Conservation (phyloP, 805 yeast species). For the Candida qinlingensis region DNA sequence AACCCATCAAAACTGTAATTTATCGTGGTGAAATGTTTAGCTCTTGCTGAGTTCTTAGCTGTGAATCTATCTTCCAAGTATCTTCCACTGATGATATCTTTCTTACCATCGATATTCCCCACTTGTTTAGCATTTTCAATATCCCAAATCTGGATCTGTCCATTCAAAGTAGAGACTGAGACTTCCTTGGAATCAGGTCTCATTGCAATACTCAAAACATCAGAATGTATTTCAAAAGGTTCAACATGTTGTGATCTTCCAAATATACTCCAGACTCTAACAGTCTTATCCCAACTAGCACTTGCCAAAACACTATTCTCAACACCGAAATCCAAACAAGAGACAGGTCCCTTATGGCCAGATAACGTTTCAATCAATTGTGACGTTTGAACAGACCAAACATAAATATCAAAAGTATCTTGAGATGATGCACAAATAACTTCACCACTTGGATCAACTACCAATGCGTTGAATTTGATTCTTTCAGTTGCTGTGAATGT, state of each 20-base stretch:
- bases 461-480: constrained; percentile 79
- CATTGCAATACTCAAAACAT: constrained; percentile 75
- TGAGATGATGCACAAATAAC: constrained; percentile 91
- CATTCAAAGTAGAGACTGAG: constrained; percentile 85
- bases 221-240: constrained; percentile 81
- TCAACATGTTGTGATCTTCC: constrained; percentile 84
- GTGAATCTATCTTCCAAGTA: constrained; percentile 76
- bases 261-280: constrained; percentile 89
- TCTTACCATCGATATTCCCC: constrained; percentile 79
- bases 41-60: constrained; percentile 73
- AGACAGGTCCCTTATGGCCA: constrained; percentile 96
- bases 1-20: constrained; percentile 87
- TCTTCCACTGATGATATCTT: constrained; percentile 85
- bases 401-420: constrained; percentile 84
- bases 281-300: constrained; percentile 95
- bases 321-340: constrained; percentile 77
- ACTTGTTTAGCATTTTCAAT: constrained; percentile 75
- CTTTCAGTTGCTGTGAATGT: constrained; percentile 90
- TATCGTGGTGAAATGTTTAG: constrained; percentile 77
- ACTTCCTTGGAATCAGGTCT: constrained; percentile 92
- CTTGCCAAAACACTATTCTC: constrained; percentile 78
- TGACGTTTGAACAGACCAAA: constrained; percentile 97
- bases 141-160: constrained; percentile 80
- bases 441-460: constrained; percentile 97
- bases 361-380: constrained; percentile 81